Conservation (phyloP, 352 stramenopile genomes). For the Pythium apleroticum region DNA sequence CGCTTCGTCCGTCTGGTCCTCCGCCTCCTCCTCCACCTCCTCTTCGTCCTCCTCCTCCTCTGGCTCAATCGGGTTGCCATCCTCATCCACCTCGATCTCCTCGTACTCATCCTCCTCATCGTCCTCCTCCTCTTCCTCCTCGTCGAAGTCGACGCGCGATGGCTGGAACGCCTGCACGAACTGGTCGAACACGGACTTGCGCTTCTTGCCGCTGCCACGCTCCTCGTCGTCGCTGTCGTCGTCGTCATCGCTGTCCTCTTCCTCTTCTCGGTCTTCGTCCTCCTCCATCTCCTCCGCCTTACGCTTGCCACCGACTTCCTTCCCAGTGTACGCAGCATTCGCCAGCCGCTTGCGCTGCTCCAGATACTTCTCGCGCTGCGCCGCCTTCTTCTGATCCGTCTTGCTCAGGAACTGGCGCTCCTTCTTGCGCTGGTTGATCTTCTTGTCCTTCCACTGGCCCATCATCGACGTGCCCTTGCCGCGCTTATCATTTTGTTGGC, state of each 20-base stretch:
- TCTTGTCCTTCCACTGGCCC: slow-evolving; percentile 71
- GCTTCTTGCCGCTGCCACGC: slow-evolving; percentile 25
- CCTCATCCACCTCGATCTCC: slow-evolving; percentile 43
- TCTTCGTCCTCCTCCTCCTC: slow-evolving; percentile 41
- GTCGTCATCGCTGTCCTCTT: slow-evolving; percentile 23
- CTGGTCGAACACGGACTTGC: slow-evolving; percentile 59
- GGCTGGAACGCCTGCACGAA: slow-evolving; percentile 73
- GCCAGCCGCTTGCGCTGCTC: slow-evolving; percentile 33
- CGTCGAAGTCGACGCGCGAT: slow-evolving; percentile 9
- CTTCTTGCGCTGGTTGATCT: slow-evolving; percentile 46
- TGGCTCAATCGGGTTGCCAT: slow-evolving; percentile 38
- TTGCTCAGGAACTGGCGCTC: slow-evolving; percentile 42
- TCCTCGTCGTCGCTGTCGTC: slow-evolving; percentile 28
- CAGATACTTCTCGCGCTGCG: slow-evolving; percentile 43
- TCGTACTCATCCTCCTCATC: slow-evolving; percentile 43
- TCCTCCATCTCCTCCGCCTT: slow-evolving; percentile 21
- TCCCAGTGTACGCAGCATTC: slow-evolving; percentile 45
- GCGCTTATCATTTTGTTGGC: not conserved
- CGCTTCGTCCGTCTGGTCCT: slow-evolving; percentile 18
- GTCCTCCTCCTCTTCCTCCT: slow-evolving; percentile 40
- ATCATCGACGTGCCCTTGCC: slow-evolving; percentile 54
- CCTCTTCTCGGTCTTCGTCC: slow-evolving; percentile 21
- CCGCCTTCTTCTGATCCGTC: slow-evolving; percentile 49
- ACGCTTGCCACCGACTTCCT: slow-evolving; percentile 7
- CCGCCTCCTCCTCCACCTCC: slow-evolving; percentile 23